Percentiles rank a stretch among this genome's conserved stretches.
These are phyloP conservation scores for Phytopythium cucurbitacearum DNA, from an alignment of 352 stramenopile genomes.

Conservation along the genomic window DNA sequence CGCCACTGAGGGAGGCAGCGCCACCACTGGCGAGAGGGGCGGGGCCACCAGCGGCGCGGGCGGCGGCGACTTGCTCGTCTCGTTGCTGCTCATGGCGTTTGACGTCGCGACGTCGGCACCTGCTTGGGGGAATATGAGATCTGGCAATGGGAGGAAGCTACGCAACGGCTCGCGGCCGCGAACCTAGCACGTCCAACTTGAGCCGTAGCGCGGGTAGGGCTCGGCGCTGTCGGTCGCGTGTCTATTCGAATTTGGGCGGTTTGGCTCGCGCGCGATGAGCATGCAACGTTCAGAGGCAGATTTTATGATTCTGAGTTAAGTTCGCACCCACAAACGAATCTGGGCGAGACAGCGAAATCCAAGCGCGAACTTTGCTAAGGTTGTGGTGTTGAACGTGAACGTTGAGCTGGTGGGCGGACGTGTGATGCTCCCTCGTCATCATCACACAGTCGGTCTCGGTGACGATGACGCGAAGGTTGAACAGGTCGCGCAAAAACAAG, in stretches of 20 bases:
- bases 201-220: too few species aligned
- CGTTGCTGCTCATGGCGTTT: slow-evolving; percentile 1
- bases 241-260: too few species aligned
- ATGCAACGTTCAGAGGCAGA: too few species aligned
- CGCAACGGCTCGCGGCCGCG: too few species aligned
- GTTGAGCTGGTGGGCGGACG: neutral
- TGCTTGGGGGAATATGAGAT: neutral
- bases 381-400: slow-evolving; percentile 1
- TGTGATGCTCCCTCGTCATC: slow-evolving; percentile 6
- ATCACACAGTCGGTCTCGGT: neutral
- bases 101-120: neutral
- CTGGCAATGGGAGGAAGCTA: too few species aligned
- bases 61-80: neutral
- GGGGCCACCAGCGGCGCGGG: neutral
- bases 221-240: too few species aligned
- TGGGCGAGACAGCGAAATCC: too few species aligned
- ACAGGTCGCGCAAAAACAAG: neutral
- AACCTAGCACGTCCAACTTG: too few species aligned
- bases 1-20: slow-evolving; percentile 1
- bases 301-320: too few species aligned
- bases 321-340: too few species aligned
- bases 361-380: neutral
- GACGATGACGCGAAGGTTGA: slow-evolving; percentile 1
- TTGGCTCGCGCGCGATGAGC: too few species aligned
- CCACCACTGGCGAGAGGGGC: neutral